A percentile compares a stretch with the other conserved stretches of the same genome.
Conservation (phyloP, 352 stramenopile species). For the Phytopythium sindhum region DNA sequence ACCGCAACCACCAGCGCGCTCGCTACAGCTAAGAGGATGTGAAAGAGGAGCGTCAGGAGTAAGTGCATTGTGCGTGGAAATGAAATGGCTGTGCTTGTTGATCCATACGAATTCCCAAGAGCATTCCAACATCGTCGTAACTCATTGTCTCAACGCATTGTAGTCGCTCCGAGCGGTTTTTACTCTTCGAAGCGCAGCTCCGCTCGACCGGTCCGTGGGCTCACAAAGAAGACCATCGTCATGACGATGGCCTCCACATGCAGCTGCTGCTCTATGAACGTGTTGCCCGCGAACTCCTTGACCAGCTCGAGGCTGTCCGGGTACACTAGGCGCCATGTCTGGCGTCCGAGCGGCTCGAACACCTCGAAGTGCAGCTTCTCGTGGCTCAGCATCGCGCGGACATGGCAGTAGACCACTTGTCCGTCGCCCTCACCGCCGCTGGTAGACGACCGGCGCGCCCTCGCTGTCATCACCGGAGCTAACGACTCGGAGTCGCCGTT, state of each 20-base stretch:
- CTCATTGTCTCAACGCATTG: no score
- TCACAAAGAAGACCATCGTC: slow-evolving; percentile 40
- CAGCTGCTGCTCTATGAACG: slow-evolving; percentile 51
- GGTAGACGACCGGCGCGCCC: slow-evolving; percentile 1
- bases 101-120: no score
- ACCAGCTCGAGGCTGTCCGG: slow-evolving; percentile 48
- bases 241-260: slow-evolving; percentile 53
- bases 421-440: neutral
- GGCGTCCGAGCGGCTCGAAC: slow-evolving; percentile 22
- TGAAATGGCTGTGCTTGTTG: neutral
- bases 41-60: neutral
- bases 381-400: slow-evolving; percentile 23
- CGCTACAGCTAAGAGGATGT: slow-evolving; percentile 20
- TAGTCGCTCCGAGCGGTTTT: neutral
- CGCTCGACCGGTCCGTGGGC: slow-evolving; percentile 16
- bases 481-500: neutral
- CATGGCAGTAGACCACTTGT: slow-evolving; percentile 32
- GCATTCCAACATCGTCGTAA: no score
- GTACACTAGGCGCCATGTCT: slow-evolving; percentile 34
- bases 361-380: slow-evolving; percentile 35
- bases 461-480: neutral
- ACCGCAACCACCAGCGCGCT: slow-evolving; percentile 23
- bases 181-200: slow-evolving; percentile 57
- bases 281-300: slow-evolving; percentile 55
- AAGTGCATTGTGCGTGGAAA: neutral